Percentiles rank a stretch among this genome's conserved stretches.
Evolutionary conservation across 2,329 filamentous ascomycete species (phyloP).

Genomic region (Teratosphaeria gauchensis): DNA sequence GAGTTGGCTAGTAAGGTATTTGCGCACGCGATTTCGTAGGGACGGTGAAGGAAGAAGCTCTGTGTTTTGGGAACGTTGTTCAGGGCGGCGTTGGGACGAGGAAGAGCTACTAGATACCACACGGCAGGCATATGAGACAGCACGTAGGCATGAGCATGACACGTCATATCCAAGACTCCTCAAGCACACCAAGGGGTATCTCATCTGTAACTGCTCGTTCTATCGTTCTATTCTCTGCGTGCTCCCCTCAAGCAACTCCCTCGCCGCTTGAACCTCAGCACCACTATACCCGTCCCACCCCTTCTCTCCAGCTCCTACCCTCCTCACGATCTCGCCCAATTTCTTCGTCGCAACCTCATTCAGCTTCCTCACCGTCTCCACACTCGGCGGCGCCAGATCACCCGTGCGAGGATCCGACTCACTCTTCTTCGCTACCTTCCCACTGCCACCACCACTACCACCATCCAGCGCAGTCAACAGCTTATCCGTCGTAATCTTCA

Average conservation of each 20-base stretch:
- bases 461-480: constrained; percentile 16
- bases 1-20: constrained; percentile 83
- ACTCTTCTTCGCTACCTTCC: constrained; percentile 5
- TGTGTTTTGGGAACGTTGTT: neutral
- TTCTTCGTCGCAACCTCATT: constrained; percentile 65
- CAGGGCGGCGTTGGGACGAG: neutral
- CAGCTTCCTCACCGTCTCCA: constrained; percentile 54
- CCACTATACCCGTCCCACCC: constrained; percentile 65
- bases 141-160: neutral
- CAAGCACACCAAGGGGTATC: neutral
- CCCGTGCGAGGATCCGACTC: constrained; percentile 23
- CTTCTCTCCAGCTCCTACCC: constrained; percentile 49
- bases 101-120: neutral
- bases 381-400: constrained; percentile 43
- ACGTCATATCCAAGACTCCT: neutral
- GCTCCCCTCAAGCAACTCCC: constrained; percentile 54
- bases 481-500: constrained; percentile 50
- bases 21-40: constrained; percentile 58
- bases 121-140: neutral
- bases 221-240: constrained; percentile 26
- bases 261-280: constrained; percentile 61
- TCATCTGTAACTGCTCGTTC: neutral
- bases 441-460: neutral
- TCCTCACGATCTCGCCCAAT: constrained; percentile 65
- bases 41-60: too few relatives aligned